These are phyloP conservation scores for Malbranchea cinnamomea DNA, from an alignment of 2,329 filamentous ascomycete species.

Conservation along the genomic window DNA sequence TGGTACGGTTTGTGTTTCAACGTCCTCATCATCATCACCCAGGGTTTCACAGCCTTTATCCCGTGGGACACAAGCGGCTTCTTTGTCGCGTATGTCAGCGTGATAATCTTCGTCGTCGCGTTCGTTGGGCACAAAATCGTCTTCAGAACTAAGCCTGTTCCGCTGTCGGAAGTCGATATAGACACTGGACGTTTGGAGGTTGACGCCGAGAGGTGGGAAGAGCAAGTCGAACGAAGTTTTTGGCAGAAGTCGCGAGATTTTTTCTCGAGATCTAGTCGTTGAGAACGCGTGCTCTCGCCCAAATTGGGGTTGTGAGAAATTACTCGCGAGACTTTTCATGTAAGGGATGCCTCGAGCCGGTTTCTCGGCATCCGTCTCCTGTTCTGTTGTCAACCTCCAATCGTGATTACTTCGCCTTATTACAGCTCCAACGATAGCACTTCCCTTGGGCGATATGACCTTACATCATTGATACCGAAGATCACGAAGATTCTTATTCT, in stretches of 20 bases:
- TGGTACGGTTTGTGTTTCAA: constrained; percentile 54
- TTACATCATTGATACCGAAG: too few species aligned
- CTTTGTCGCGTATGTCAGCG: constrained; percentile 48
- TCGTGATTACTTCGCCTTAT: too few species aligned
- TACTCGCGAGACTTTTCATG: too few species aligned
- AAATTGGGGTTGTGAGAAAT: too few species aligned
- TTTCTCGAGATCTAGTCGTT: too few species aligned
- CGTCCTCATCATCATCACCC: constrained; percentile 48
- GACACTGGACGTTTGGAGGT: constrained; percentile 24
- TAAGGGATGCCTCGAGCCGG: too few species aligned
- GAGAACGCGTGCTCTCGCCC: too few species aligned
- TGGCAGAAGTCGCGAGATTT: not conserved
- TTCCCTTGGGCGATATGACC: too few species aligned
- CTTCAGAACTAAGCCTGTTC: constrained; percentile 23
- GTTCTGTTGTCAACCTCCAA: too few species aligned
- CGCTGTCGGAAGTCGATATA: constrained; percentile 27
- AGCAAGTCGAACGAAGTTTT: constrained; percentile 7
- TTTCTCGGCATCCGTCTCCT: too few species aligned
- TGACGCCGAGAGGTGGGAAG: constrained; percentile 23
- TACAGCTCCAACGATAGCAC: too few species aligned
- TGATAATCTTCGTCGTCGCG: constrained; percentile 47
- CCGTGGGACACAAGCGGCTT: constrained; percentile 46
- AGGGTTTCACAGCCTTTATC: constrained; percentile 55
- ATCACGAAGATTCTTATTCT: too few species aligned
- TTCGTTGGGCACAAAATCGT: constrained; percentile 45